A percentile compares a stretch with the other conserved stretches of the same genome.
phyloP scores from a whole-genome alignment of 495 filamentous ascomycete genomes.

The Aspergillus heteromorphus region DNA sequence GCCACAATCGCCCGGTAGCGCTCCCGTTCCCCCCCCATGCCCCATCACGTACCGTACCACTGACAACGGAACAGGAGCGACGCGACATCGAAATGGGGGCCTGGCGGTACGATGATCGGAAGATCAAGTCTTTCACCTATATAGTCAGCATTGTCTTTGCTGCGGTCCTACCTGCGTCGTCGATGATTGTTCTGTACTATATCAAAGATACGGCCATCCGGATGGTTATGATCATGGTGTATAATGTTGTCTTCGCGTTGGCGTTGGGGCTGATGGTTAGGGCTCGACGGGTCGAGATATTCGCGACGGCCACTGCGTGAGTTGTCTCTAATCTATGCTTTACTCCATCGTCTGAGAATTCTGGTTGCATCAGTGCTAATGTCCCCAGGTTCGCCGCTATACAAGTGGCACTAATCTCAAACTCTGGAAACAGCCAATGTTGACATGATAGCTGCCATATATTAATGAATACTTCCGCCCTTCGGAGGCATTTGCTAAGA shows the following conservation, averaged over 20 bases:
- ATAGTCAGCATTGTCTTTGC: conserved; percentile 22
- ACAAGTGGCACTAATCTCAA: conserved; percentile 4
- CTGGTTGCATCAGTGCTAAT: background rate
- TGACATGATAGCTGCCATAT: background rate
- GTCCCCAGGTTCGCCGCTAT: conserved; percentile 18
- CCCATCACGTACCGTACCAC: background rate
- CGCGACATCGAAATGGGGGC: background rate
- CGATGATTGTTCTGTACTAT: conserved; percentile 29
- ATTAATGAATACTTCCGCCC: no score
- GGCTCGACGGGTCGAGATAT: conserved; percentile 26
- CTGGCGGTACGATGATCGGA: background rate
- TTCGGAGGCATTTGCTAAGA: no score
- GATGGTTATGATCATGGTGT: conserved; percentile 26
- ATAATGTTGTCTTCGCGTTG: conserved; percentile 23
- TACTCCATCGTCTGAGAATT: background rate
- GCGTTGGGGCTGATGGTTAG: conserved; percentile 23
- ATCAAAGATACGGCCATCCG: conserved; percentile 16
- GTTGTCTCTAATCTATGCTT: background rate
- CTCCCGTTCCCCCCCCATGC: background rate
- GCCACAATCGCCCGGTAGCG: conserved; percentile 17
- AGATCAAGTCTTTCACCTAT: conserved; percentile 7
- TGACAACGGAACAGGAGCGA: background rate
- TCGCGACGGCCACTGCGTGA: conserved; percentile 27
- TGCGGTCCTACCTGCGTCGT: conserved; percentile 22
- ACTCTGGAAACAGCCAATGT: background rate